These are phyloP conservation scores for Effrenium voratum DNA, from an alignment of 73 alveolate genomes.

Conservation along the genomic window DNA sequence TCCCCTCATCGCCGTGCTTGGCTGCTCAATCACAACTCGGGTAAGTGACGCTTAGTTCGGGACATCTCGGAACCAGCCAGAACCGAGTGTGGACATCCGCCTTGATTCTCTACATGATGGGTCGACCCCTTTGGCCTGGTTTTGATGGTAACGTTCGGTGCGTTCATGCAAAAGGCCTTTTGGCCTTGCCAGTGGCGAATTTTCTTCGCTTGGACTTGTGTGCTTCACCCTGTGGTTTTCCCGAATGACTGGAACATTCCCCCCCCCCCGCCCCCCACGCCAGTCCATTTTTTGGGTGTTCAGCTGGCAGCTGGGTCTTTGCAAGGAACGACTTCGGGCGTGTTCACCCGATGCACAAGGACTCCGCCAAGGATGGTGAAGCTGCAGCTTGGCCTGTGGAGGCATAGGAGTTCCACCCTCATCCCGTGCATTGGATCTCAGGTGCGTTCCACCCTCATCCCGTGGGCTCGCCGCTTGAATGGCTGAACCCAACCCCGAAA, in stretches of 20 bases:
- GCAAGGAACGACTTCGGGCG: constrained; percentile 57
- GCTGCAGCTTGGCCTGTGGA: constrained; percentile 7
- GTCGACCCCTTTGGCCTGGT: no score
- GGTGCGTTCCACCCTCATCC: not conserved
- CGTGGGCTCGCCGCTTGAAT: no score
- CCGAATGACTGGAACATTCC: no score
- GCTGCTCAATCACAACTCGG: no score
- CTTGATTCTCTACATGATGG: no score
- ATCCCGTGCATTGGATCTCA: not conserved
- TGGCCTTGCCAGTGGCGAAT: not conserved
- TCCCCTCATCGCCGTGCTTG: no score
- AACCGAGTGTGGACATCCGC: no score
- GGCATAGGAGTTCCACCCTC: not conserved
- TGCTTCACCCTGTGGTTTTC: not conserved
- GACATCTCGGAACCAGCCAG: no score
- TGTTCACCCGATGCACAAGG: constrained; percentile 43
- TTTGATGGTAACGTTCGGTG: not conserved
- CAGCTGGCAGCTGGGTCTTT: not conserved
- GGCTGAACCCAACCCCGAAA: no score
- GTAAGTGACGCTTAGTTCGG: no score
- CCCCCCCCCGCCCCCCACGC: no score
- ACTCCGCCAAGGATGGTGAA: not conserved
- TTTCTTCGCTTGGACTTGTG: not conserved
- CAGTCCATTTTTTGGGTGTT: not conserved
- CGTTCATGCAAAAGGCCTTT: not conserved